Evolutionary conservation across 805 yeast species (phyloP).

Genomic region (Grigorovia yakushimaensis): DNA sequence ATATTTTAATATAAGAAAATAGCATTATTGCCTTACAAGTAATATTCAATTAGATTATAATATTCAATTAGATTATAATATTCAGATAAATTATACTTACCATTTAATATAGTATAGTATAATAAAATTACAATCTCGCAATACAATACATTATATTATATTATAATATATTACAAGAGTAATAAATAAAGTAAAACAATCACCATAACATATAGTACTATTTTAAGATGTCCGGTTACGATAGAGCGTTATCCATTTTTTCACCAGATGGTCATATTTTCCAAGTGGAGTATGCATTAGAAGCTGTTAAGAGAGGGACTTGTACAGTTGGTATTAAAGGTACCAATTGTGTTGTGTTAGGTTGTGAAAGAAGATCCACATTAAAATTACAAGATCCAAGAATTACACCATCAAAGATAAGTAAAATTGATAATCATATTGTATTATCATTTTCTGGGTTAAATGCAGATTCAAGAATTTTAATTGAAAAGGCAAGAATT

Average conservation of each 20-base stretch:
- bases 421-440: slow-evolving; percentile 82
- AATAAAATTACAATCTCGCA: no score
- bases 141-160: no score
- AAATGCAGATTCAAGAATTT: slow-evolving; percentile 95
- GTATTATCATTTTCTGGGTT: slow-evolving; percentile 93
- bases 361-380: slow-evolving; percentile 94
- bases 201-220: neutral
- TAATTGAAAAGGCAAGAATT: slow-evolving; percentile 89
- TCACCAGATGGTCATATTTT: slow-evolving; percentile 99
- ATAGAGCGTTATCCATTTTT: slow-evolving; percentile 94
- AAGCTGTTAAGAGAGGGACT: slow-evolving; percentile 97
- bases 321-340: slow-evolving; percentile 98
- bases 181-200: neutral
- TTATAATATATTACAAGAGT: no score
- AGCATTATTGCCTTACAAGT: no score
- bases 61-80: no score
- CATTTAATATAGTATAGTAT: no score
- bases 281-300: slow-evolving; percentile 96
- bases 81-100: no score
- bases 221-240: slow-evolving; percentile 94
- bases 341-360: slow-evolving; percentile 75
- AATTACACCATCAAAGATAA: slow-evolving; percentile 90
- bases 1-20: no score
- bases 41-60: no score
- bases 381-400: slow-evolving; percentile 93